A percentile compares a stretch with the other conserved stretches of the same genome.
Evolutionary conservation across 495 filamentous ascomycete genomes (phyloP).

Genomic region (Cetradonia linearis): DNA sequence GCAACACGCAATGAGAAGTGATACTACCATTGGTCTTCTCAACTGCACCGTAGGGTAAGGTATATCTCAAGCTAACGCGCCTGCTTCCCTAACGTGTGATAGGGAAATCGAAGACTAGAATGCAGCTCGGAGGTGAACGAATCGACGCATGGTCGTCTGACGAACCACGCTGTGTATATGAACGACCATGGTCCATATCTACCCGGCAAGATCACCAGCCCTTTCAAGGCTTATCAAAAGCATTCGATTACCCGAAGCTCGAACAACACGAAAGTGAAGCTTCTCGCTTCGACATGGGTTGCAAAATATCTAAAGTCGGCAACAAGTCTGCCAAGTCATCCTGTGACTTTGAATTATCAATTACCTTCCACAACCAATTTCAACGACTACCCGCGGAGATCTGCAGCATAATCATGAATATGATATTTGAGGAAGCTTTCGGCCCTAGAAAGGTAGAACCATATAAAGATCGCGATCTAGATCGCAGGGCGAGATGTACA

Average conservation of each 20-base stretch:
- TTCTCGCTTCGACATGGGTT: no score
- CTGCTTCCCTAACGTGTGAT: background rate
- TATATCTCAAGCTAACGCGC: background rate
- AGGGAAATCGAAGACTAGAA: no score
- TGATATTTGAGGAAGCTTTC: conserved; percentile 13
- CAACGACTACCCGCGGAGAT: conserved; percentile 5
- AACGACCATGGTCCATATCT: background rate
- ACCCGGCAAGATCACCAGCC: background rate
- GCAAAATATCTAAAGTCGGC: background rate
- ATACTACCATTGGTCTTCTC: background rate
- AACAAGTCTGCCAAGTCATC: background rate
- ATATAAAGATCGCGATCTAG: conserved; percentile 5
- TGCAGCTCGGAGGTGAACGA: background rate
- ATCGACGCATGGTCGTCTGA: background rate
- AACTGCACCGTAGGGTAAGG: background rate
- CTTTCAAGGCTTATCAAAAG: background rate
- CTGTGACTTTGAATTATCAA: no score
- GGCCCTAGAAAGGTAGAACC: conserved; percentile 11
- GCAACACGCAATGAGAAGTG: background rate
- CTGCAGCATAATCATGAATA: conserved; percentile 15
- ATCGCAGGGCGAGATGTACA: background rate
- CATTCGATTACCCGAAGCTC: background rate
- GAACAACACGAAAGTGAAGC: no score
- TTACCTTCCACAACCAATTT: conserved; percentile 1
- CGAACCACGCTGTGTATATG: background rate